Conservation (phyloP, 1,139 yeast genomes). For the Magnusiomyces sp. region DNA sequence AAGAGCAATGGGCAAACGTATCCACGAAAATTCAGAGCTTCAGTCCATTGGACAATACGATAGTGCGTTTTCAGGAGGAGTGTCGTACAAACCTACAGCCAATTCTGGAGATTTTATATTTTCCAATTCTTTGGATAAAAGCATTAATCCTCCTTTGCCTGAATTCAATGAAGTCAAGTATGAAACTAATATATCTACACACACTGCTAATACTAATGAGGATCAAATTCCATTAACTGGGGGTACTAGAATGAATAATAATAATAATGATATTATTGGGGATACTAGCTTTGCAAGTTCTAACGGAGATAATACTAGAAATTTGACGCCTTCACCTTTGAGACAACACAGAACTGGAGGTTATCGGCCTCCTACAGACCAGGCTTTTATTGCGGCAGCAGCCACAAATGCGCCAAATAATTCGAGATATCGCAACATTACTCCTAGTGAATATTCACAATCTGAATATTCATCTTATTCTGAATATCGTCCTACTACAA, state of each 20-base stretch:
- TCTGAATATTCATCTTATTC: conserved; percentile 9
- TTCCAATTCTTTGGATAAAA: conserved; percentile 1
- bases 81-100: conserved; percentile 2
- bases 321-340: conserved; percentile 19
- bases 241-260: conserved; percentile 4
- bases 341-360: conserved; percentile 15
- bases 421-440: too few species aligned
- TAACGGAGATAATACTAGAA: conserved; percentile 10
- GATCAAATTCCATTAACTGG: conserved; percentile 17
- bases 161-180: conserved; percentile 20
- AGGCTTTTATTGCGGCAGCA: too few species aligned
- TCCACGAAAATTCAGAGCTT: conserved; percentile 23
- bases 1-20: conserved; percentile 31
- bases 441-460: neutral
- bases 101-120: conserved; percentile 4
- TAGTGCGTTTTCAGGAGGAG: conserved; percentile 9
- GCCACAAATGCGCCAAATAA: too few species aligned
- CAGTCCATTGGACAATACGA: conserved; percentile 16
- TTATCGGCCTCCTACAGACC: neutral
- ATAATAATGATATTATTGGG: too few species aligned
- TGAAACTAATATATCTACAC: conserved; percentile 13
- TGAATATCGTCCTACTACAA: conserved; percentile 9
- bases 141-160: conserved; percentile 6
- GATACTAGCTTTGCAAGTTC: conserved; percentile 7
- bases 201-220: conserved; percentile 8